Base-by-base conservation (phyloP, 1,139 yeast genomes). In the Geotrichum fermentans region DNA sequence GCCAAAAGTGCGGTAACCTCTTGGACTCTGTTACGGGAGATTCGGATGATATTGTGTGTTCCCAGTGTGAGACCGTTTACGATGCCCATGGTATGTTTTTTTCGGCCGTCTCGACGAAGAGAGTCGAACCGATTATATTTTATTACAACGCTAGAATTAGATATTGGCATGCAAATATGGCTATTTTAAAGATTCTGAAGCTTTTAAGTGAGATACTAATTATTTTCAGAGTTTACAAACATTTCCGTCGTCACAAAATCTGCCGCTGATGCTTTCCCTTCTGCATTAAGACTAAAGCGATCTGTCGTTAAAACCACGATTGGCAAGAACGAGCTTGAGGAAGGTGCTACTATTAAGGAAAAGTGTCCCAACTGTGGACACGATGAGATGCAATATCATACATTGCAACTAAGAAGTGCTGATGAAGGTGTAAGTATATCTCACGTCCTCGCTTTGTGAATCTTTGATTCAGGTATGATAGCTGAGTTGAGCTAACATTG, bases 351-450 rank as follows among this genome's bases (percentile, higher is more conserved):
- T 20, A 92, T 92, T 66, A 85, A 89, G 67, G 99, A 92, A 67
- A 89, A 85, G 64, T 92, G 99, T 74, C 97, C 97, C 20, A 82
- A 89, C 69, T 92, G 98, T 79, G 97, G 96, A 45, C 79, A 90
- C 68, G 97, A 92, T 62, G 97, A 92, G 69, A 94, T 94, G 98
- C 92, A 83, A 65, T 92, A 92, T 68, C 97, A 92, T 65, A 92
- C 98, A 8, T 74, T 92, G 61, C 99, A 92, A 70, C 77, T 92
- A 60, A 80, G 99, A 72, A 86, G 96, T 48, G 99, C 98, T 2
- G 99, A 92, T 76, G 99, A 92, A 76, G 99, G 98, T 74, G 73
- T 71, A 40, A 67, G 73, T 29, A 65, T 61, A 20, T 22, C 21
- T 17, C 4, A 16, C 29, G 30, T 36, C 34, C n/a, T n/a, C n/a